Base-by-base conservation (phyloP, 805 yeast species). In the Sugiyamaella qingdaonensis region DNA sequence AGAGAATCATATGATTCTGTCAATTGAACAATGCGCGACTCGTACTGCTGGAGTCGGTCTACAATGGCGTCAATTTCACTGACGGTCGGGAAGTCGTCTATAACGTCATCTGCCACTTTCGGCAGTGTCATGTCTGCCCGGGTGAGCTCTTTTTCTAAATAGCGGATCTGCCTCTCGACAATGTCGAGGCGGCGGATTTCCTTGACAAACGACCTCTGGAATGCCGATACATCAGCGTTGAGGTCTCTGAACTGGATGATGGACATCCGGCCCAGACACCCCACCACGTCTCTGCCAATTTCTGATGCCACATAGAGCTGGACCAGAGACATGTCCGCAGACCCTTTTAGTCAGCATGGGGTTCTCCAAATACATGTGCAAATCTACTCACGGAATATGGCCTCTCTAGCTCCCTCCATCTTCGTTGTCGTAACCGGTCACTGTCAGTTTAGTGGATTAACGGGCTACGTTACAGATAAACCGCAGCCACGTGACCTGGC, bases 301-400 rank as follows among this genome's bases (percentile, higher is more conserved):
- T 94, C 99, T 21, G 86, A 80, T 1, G 98, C 91, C 49, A 94
- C 81, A 68, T 89, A 92, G 61, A 94, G 75, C 73, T 94, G 97
- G 43, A 92, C 86, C 61, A 91, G 80, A 50, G 95, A 82, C 98
- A 94, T 95, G 64, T 89, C 96, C 84, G 98, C 98, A 49, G 98
- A 91, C 76, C 97, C 75, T 72, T 13, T 4, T 32, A 21, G 48
- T 45, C 32, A 45, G 48, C 31, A 31, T 9, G 13, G n/a, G n/a
- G n/a, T 21, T 34, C 8, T 8, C 8, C 18, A 34, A n/a, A 34
- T 16, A 34, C 4, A 39, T 27, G 16, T 2, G 3, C 31, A 7
- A 31, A 21, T 18, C 9, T 11, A 57, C 63, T 51, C 53, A 60
- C 63, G 63, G 58, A 58, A 60, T 51, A 60, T 60, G 37, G 61